phyloP scores from a whole-genome alignment of 768 basidiomycete genomes.

The Lyophyllum semitale region DNA sequence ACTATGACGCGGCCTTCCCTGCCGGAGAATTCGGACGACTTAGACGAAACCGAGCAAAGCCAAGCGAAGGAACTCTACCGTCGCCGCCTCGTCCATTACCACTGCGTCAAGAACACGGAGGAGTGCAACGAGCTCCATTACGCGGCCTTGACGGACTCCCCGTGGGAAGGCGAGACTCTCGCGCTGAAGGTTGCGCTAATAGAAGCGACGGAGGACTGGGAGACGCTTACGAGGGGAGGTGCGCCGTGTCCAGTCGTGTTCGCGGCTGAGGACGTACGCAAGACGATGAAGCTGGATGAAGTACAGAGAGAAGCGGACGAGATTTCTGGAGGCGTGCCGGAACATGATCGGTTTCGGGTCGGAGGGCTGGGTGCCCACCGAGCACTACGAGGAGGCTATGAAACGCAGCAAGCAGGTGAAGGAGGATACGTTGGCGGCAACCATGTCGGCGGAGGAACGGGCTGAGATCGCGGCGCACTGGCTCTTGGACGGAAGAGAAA shows the following conservation, averaged over 20 bases:
- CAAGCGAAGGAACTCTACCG: slow-evolving; percentile 37
- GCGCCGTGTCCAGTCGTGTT: slow-evolving; percentile 48
- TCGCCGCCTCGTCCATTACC: slow-evolving; percentile 49
- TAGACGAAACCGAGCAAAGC: slow-evolving; percentile 37
- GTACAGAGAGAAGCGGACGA: slow-evolving; percentile 30
- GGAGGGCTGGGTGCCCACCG: slow-evolving; percentile 46
- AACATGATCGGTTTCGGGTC: slow-evolving; percentile 31
- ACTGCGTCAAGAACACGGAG: slow-evolving; percentile 47
- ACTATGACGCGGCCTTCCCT: slow-evolving; percentile 40
- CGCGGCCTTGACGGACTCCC: slow-evolving; percentile 38
- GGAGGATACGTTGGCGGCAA: slow-evolving; percentile 30
- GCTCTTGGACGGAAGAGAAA: slow-evolving; percentile 47
- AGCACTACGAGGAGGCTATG: slow-evolving; percentile 42
- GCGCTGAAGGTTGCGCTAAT: slow-evolving; percentile 49
- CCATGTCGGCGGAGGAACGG: slow-evolving; percentile 38
- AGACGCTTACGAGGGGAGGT: slow-evolving; percentile 36
- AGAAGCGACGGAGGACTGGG: slow-evolving; percentile 43
- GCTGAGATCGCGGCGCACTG: slow-evolving; percentile 40
- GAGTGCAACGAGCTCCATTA: slow-evolving; percentile 47
- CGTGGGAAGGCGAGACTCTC: slow-evolving; percentile 54
- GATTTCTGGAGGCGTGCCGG: slow-evolving; percentile 26
- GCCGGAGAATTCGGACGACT: slow-evolving; percentile 42
- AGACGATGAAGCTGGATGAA: slow-evolving; percentile 39
- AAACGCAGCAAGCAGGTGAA: slow-evolving; percentile 32
- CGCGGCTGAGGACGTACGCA: slow-evolving; percentile 42